These are phyloP conservation scores for Letharia columbiana DNA, from an alignment of 495 filamentous ascomycete species.

Conservation along the genomic window DNA sequence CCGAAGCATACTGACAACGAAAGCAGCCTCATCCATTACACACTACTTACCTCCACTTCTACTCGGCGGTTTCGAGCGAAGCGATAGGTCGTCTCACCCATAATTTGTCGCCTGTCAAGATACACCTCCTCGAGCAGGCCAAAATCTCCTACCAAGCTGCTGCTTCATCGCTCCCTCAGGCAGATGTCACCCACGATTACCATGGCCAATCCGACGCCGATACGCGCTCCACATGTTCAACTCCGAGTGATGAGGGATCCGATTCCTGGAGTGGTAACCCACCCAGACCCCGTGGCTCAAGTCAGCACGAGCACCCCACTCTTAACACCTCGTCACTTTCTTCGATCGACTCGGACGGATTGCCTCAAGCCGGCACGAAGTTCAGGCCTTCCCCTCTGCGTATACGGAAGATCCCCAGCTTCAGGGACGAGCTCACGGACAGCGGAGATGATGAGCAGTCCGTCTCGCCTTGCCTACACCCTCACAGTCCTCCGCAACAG, in stretches of 20 bases:
- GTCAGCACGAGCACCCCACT: neutral
- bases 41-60: slow-evolving; percentile 38
- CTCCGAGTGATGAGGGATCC: neutral
- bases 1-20: neutral
- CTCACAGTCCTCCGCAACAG: neutral
- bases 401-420: slow-evolving; percentile 4
- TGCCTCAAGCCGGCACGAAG: neutral
- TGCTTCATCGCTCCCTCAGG: slow-evolving; percentile 11
- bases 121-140: slow-evolving; percentile 32
- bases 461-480: neutral
- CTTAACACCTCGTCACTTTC: neutral
- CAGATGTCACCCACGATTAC: neutral
- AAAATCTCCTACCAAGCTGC: slow-evolving; percentile 26
- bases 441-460: slow-evolving; percentile 5
- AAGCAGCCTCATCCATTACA: slow-evolving; percentile 34
- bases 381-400: slow-evolving; percentile 5
- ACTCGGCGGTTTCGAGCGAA: slow-evolving; percentile 40
- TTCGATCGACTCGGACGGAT: neutral
- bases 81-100: slow-evolving; percentile 36
- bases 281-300: neutral
- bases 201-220: slow-evolving; percentile 2
- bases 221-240: slow-evolving; percentile 5
- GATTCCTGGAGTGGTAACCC: neutral
- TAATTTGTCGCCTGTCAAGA: slow-evolving; percentile 36
- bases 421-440: neutral